phyloP scores from a whole-genome alignment of 2,329 filamentous ascomycete genomes.

The Daldinia sp. region DNA sequence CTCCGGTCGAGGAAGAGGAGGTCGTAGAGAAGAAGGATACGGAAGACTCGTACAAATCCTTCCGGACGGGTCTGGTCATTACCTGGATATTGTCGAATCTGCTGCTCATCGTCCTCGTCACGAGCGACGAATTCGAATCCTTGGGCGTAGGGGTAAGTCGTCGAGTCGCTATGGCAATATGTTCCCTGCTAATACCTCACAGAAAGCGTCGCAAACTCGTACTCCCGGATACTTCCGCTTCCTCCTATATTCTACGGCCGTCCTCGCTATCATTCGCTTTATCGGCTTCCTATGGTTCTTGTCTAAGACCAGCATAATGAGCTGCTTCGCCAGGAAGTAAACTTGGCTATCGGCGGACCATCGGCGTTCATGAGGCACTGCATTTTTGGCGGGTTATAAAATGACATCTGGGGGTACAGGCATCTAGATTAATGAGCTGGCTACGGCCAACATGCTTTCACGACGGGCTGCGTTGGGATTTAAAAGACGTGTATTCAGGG shows the following conservation, averaged over 20 bases:
- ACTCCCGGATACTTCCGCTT: background rate
- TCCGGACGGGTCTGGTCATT: constrained; percentile 93
- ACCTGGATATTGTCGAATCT: constrained; percentile 96
- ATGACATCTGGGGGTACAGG: background rate
- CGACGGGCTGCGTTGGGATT: too few species aligned
- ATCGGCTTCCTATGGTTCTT: background rate
- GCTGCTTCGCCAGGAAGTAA: background rate
- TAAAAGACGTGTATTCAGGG: too few species aligned
- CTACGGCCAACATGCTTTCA: background rate
- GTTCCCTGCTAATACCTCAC: background rate
- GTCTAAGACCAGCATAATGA: constrained; percentile 39
- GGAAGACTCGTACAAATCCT: constrained; percentile 98
- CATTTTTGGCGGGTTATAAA: background rate
- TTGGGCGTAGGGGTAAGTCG: constrained; percentile 88
- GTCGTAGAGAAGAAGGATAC: constrained; percentile 86
- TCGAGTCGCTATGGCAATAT: background rate
- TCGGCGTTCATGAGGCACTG: background rate
- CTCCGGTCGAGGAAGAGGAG: constrained; percentile 78
- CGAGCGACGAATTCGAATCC: constrained; percentile 82
- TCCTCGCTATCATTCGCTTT: constrained; percentile 50
- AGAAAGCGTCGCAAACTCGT: background rate
- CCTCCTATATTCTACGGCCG: constrained; percentile 23
- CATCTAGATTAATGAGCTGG: background rate
- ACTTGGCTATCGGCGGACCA: background rate
- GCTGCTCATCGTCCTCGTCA: constrained; percentile 84